Evolutionary conservation across 306 rosid species (phyloP), one percentile per base, ranked within the genome.

Genomic region (Citrullus mucosospermus): DNA sequence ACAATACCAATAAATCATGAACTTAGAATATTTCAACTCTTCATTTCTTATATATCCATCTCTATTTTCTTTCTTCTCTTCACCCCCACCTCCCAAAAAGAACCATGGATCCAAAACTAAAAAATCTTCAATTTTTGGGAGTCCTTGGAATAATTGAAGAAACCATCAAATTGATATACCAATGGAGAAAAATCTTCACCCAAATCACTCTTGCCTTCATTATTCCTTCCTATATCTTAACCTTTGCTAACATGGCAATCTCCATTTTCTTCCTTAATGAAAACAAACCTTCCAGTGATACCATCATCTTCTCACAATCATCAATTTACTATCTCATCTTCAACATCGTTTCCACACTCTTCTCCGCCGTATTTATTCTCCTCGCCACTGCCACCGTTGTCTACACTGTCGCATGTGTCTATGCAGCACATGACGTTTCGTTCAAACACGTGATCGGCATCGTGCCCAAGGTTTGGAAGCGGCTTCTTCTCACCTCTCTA

Each of bases 201-300:
- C 83, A 80, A 12, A 85, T 85, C 81, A 76, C 83, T 30, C 60
- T 85, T 2, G 22, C 77, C 79, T 79, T 85, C 2, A 67, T 85
- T 54, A 73, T 85, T 44, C 88, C 85, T 53, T 81, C 68, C 43
- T 44, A 79, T 38, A 34, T 76, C 78, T 60, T 82, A 75, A 38
- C 71, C 78, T n/a, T 82, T 34, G 48, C 74, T 54, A 82, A 85
- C 59, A 6, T 75, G 38, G 74, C 70, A 72, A 9, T 82, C 20
- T 15, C 6, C 57, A 16, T 36, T 36, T 36, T 65, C 71, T 30
- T 62, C 13, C 13, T 8, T 18, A 5, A 44, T 17, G 38, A 66
- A 39, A 9, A 30, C 70, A 16, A 38, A 15, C 22, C 70, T 16
- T 63, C 22, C 44, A 34, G 1, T 16, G 0, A 55, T 55, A 8